phyloP scores from a whole-genome alignment of 768 basidiomycete species.

The Mycena haematopus region DNA sequence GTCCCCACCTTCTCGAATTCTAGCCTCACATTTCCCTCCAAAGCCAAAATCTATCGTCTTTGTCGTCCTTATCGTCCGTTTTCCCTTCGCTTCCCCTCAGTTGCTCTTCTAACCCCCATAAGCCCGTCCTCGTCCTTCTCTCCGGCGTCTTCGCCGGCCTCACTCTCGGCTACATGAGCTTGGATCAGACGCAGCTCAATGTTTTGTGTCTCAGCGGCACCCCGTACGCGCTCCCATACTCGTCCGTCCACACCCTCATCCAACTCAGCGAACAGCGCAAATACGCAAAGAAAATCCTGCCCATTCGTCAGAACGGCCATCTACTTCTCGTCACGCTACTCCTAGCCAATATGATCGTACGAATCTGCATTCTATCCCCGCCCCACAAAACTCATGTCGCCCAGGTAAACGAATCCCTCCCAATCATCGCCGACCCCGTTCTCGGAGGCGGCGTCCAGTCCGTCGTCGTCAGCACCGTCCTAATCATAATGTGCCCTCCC shows the following conservation, averaged over 20 bases:
- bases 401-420: slow-evolving; percentile 73
- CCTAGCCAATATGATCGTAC: slow-evolving; percentile 87
- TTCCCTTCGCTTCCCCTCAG: neutral
- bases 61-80: slow-evolving; percentile 58
- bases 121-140: slow-evolving; percentile 78
- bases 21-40: neutral
- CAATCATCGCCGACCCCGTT: slow-evolving; percentile 82
- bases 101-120: slow-evolving; percentile 2
- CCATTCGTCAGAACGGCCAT: slow-evolving; percentile 85
- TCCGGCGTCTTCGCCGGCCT: slow-evolving; percentile 92
- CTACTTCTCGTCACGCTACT: slow-evolving; percentile 85
- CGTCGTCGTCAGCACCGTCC: slow-evolving; percentile 81
- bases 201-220: slow-evolving; percentile 87
- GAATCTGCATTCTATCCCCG: no score
- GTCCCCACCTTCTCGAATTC: slow-evolving; percentile 29
- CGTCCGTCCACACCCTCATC: slow-evolving; percentile 1
- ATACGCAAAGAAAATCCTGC: slow-evolving; percentile 85
- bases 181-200: slow-evolving; percentile 91
- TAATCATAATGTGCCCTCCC: slow-evolving; percentile 80
- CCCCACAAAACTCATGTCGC: no score
- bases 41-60: slow-evolving; percentile 41
- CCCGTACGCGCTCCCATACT: slow-evolving; percentile 53
- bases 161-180: slow-evolving; percentile 91
- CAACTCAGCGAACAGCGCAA: slow-evolving; percentile 69
- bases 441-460: slow-evolving; percentile 81